phyloP scores from a whole-genome alignment of 2,329 filamentous ascomycete species.

The Mollisia scopiformis region DNA sequence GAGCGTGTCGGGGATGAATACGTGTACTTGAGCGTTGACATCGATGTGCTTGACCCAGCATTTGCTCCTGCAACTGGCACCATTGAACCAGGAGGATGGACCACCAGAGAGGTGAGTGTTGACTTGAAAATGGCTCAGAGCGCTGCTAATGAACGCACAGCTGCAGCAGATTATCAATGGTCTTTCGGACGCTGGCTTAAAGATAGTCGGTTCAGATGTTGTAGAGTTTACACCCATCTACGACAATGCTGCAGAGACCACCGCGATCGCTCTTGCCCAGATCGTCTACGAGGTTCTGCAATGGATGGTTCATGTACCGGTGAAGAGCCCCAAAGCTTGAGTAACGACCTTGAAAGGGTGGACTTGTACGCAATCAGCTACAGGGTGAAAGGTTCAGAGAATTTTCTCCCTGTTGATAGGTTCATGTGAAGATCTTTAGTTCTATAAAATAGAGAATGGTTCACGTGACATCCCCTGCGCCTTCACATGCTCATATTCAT shows the following conservation, averaged over 20 bases:
- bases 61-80: constrained; percentile 37
- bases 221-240: constrained; percentile 37
- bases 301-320: constrained; percentile 36
- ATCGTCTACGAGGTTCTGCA: constrained; percentile 36
- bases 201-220: constrained; percentile 37
- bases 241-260: constrained; percentile 36
- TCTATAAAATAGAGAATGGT: too few relatives aligned
- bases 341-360: too few relatives aligned
- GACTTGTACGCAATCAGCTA: too few relatives aligned
- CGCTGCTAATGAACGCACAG: constrained; percentile 13
- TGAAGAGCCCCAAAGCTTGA: constrained; percentile 20
- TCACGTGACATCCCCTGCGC: not conserved
- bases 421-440: too few relatives aligned
- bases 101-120: constrained; percentile 33
- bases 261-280: constrained; percentile 31
- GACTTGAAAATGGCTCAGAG: not conserved
- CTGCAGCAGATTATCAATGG: constrained; percentile 34
- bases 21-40: constrained; percentile 37
- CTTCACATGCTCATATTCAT: not conserved
- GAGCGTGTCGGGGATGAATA: constrained; percentile 33
- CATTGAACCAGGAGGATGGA: constrained; percentile 38
- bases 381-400: too few relatives aligned
- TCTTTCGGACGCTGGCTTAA: constrained; percentile 32
- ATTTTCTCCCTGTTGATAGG: not conserved
- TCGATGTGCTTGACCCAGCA: constrained; percentile 36